Base-by-base conservation (phyloP, 2,329 filamentous ascomycete species). In the Aspergillus proliferans region DNA sequence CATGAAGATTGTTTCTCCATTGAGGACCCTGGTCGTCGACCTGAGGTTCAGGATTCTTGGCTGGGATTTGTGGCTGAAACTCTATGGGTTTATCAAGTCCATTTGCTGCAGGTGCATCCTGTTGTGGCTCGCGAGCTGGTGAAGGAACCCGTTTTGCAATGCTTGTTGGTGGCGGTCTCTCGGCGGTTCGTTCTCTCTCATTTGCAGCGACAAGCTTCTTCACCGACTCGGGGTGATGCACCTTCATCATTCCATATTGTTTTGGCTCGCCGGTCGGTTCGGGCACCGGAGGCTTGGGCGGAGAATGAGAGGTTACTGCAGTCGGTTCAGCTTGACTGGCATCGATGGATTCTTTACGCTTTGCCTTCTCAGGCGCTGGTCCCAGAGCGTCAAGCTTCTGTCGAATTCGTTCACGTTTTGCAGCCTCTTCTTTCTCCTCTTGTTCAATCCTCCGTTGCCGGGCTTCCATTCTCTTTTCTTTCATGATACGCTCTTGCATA, bases 181-280 rank as follows among this genome's bases (percentile, higher is more conserved):
- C 67, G 38, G 61, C 48, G 14, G 52, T 58, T 43, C 63, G 66
- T 39, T 71, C 65, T 47, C 61, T 64, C 44, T 72, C 67, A 50
- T 61, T 64, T 22, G 65, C 62, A 42, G 65, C 59, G 41, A 68
- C 63, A 39, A 73, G 56, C 57, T 71, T 75, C 58, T 73, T 75
- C 24, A 80, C 75, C 5, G 75, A 68, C 49, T 81, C 77, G 24
- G 79, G 71, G 56, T 78, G 77, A 59, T 82, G 79, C 8, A 82
- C 75, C 63, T 81, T 82, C 75, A 82, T 82, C 76, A 82, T 76
- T 40, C 79, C 79, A 63, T 81, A 82, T 58, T 82, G 79, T 50
- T 79, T 78, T 21, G 80, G 74, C 52, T 77, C 78, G 28, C 78
- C 78, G 47, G 75, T 77, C 12, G 79, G 76, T 48, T 79, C 76